Percentiles rank a stretch among this genome's conserved stretches.
phyloP scores from a whole-genome alignment of 768 basidiomycete genomes.

The Hericium coralloides region DNA sequence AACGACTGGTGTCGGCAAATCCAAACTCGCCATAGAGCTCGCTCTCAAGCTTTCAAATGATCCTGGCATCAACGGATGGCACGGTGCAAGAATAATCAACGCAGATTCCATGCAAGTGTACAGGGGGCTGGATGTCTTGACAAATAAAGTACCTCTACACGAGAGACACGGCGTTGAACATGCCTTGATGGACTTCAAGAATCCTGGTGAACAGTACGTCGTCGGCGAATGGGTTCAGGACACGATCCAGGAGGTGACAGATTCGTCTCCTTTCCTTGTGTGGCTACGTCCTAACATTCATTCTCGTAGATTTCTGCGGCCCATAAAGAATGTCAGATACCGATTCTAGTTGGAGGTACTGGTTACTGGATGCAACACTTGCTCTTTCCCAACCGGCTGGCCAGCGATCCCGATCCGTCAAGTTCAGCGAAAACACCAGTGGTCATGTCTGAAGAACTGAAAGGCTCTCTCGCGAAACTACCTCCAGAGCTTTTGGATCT shows the following conservation, averaged over 20 bases:
- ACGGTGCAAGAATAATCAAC: conserved; percentile 75
- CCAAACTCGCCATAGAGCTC: conserved; percentile 82
- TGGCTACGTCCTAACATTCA: neutral
- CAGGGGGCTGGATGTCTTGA: conserved; percentile 82
- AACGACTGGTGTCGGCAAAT: conserved; percentile 95
- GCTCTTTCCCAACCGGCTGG: conserved; percentile 75
- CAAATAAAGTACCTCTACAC: conserved; percentile 77
- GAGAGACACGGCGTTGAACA: conserved; percentile 83
- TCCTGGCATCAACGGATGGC: conserved; percentile 33
- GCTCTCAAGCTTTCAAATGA: conserved; percentile 48
- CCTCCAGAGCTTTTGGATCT: conserved; percentile 39
- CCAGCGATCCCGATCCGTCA: conserved; percentile 15
- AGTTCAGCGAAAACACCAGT: conserved; percentile 4
- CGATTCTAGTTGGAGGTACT: conserved; percentile 92
- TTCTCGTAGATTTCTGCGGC: conserved; percentile 63
- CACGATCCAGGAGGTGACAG: conserved; percentile 59
- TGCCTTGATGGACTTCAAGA: conserved; percentile 80
- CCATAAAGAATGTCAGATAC: conserved; percentile 52
- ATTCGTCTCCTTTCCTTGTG: conserved; percentile 19
- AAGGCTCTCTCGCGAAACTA: conserved; percentile 33
- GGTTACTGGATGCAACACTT: conserved; percentile 97
- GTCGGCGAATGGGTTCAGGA: conserved; percentile 86
- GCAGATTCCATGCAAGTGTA: conserved; percentile 99
- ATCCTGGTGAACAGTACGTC: conserved; percentile 80
- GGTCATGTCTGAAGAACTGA: conserved; percentile 22